Base-by-base conservation (phyloP, 345 rosid genomes). In the Pugionium cornutum region DNA sequence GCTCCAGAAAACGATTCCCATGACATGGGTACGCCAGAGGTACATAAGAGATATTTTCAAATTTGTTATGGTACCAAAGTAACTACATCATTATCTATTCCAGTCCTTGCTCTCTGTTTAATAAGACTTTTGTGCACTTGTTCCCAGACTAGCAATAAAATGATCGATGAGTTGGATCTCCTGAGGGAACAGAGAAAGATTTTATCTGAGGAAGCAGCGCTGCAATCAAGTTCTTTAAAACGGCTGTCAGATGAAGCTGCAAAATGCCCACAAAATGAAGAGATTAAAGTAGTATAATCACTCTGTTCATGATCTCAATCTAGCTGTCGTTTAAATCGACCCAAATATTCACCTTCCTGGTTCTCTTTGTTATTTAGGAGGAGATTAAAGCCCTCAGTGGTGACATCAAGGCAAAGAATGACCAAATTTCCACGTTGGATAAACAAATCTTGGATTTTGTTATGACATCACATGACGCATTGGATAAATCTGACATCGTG, bases 171-270 rank as follows among this genome's bases (percentile, higher is more conserved):
- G 78, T 74, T 90, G 57, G 92, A 90, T 72, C 95, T 94, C 54
- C 75, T 90, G 69, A 84, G 89, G 84, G 97, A 90, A 78, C 97
- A 94, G 53, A 96, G 84, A 70, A 90, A 94, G 78, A 84, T 90
- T 77, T 78, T 94, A 76, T 82, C 87, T 3, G 99, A 95, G 48
- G 99, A 84, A 75, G 86, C 81, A 67, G 95, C 89, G 34, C 79
- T 86, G 33, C 91, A 88, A 78, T 84, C 85, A 67, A 94, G 99
- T 82, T 83, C 91, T 68, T 75, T 94, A 59, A 94, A 88, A 81
- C 80, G 88, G 68, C 77, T 94, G 73, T 81, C 86, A 29, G 88
- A 94, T 68, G 91, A 88, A 51, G 89, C 92, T 70, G 81, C 82
- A 32, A 82, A 83, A 76, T 80, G 81, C 60, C 85, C 95, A 67